Base-by-base conservation (phyloP, 805 yeast genomes). In the Kockiozyma suomiensis region DNA sequence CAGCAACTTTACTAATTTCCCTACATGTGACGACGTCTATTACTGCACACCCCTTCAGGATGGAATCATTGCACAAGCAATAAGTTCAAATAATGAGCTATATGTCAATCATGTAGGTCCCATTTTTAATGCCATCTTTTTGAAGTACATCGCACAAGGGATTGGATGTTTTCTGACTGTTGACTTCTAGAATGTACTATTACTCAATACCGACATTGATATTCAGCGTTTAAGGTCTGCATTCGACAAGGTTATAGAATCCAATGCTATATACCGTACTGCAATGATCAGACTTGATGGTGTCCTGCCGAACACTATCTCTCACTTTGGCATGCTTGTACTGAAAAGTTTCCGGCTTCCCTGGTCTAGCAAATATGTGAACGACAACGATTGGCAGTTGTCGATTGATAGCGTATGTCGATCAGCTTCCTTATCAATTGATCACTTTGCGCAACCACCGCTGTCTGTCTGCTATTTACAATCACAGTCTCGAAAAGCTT, bases 1-100 rank as follows among this genome's bases (percentile, higher is more conserved):
- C 19, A 6, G 35, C 13, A 42, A 32, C 15, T 8, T 15, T 13
- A 21, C 15, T 3, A 12, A 17, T 17, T 7, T 51, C 10, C 33
- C 55, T 19, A 49, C 49, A 6, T 40, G 48, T 33, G 52, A 48
- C 4, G 61, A 41, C 7, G 35, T 54, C 4, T 61, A 54, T 23
- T 56, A 54, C 32, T 67, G 70, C 38, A 67, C 70, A 15, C 69
- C 69, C 5, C 33, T 67, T 21, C 70, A 67, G 49, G 69, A 65
- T 6, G 68, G 68, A 1, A 67, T 67, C 17, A 30, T 67, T 23
- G 43, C 60, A 7, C 59, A 67, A 35, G 37, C 49, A 8, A 28
- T 59, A 3, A 35, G 43, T 10, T 54, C 66, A 4, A 38, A 46
- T 4, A 56, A 55, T 48, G 23, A 23, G 10, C 25, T 41, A 4